Base-by-base conservation (phyloP, 768 basidiomycete species). In the Phaeotremella fagi region DNA sequence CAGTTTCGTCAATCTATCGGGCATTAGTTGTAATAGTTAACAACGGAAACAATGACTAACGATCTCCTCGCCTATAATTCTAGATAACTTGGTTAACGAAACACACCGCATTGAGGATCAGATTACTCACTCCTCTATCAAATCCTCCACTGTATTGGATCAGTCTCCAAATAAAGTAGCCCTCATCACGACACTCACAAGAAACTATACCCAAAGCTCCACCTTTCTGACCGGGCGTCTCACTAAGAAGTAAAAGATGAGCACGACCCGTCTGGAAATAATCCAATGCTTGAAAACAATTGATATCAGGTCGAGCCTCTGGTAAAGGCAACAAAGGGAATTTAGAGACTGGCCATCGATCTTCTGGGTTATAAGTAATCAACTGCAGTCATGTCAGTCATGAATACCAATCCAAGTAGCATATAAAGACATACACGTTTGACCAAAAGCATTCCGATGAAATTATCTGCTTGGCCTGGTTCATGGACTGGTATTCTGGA, bases 181-280 rank as follows among this genome's bases (percentile, higher is more conserved):
- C n/a, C n/a, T n/a, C n/a, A n/a, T n/a, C n/a, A n/a, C n/a, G n/a
- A n/a, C 9, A 54, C 64, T 59, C 36, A 73, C 12, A 92, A 81
- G 1, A 92, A 58, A 97, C 83, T 4, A 97, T 88, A 1, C 94
- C 94, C 24, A 95, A 81, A 1, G 84, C 91, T 31, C 92, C 92
- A 22, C 87, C 87, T 4, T 83, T 78, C 18, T 78, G 74, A 0
- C 94, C 94, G 1, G 94, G 94, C 0, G 87, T 87, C 16, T 79
- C 80, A 62, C 86, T 88, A 33, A 99, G 82, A 26, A 99, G 75
- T 12, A 97, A 77, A 46, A 99, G 78, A 77, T 99, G 94, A 0
- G 91, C 89, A 37, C 92, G 83, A 1, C 94, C 94, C 0, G 91
- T 92, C 79, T 95, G 94, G 74, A 77, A 92, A 70, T 91, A 94